Base-by-base conservation (phyloP, 1,284 basidiomycete species). In the Melanopsichium pennsylvanicum region DNA sequence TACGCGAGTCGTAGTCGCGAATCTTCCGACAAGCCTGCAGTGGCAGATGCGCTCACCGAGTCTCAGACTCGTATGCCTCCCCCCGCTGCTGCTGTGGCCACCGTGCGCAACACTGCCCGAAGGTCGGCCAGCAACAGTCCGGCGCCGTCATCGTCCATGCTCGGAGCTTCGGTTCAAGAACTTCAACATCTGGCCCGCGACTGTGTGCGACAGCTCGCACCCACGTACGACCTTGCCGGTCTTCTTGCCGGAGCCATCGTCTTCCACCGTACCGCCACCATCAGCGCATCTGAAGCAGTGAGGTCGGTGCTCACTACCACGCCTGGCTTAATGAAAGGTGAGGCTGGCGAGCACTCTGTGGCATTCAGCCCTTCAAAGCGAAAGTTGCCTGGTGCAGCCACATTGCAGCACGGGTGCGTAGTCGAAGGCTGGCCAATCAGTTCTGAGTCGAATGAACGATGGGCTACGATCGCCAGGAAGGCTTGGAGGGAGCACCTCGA, bases 191-290 rank as follows among this genome's bases (percentile, higher is more conserved):
- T 63, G 2, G 70, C 72, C 12, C 63, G 70, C 22, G 38, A 38
- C 36, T 67, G 70, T 29, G 74, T 79, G 2, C 54, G 49, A 11
- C 47, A 55, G 19, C 58, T 80, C 2, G 74, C 79, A 2, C 58
- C 70, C 6, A 76, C 77, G 16, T 80, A 80, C 56, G 79, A 80
- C 36, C 51, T 80, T 6, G 66, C 72, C 16, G 78, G 76, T 11
- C 74, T 80, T n/a, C 58, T 79, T 10, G 79, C 79, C 4, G 71
- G 74, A 6, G 72, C 76, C 12, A 67, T 80, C 39, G 79, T 80
- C 4, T 80, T 80, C 59, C 78, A 80, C 62, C 74, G 79, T 16
- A 80, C 79, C 8, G 79, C 79, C 19, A 80, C 79, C 11, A 79
- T 80, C 50, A 70, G 70, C 9, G 73, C 75, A 11, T 72, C 69